Evolutionary conservation across 257 asterid genomes (phyloP).

Genomic region (Solanum pinnatisectum): DNA sequence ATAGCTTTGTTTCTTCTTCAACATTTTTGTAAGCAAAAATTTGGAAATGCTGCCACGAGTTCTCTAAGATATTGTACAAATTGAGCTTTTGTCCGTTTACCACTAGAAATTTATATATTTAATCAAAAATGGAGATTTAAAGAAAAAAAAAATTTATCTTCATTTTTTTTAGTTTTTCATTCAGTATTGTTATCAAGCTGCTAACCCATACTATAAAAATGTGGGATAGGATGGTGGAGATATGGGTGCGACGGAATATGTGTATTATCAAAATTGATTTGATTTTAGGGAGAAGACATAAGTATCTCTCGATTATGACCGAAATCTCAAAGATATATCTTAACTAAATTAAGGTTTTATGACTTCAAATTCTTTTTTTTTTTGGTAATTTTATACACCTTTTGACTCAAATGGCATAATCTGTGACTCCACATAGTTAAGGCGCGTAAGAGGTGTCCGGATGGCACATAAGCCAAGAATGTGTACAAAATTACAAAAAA

Average conservation of each 20-base stretch:
- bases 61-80: background rate
- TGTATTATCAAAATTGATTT: too few relatives aligned
- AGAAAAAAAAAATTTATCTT: too few relatives aligned
- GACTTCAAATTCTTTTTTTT: too few relatives aligned
- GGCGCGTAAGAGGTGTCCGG: accelerated
- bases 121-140: too few relatives aligned
- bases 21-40: background rate
- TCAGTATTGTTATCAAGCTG: accelerated
- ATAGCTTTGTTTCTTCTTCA: background rate
- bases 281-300: accelerated
- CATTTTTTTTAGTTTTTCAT: too few relatives aligned
- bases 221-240: background rate
- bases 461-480: too few relatives aligned
- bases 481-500: too few relatives aligned
- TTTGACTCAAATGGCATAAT: too few relatives aligned
- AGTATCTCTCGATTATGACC: too few relatives aligned
- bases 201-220: background rate
- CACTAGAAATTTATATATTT: background rate
- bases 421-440: accelerated
- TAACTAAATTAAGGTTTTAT: too few relatives aligned
- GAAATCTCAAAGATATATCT: too few relatives aligned
- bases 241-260: background rate
- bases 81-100: background rate
- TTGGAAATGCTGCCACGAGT: background rate
- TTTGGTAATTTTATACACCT: too few relatives aligned